Evolutionary conservation across 106 monocot species (phyloP).

Genomic region (Acorus gramineus): DNA sequence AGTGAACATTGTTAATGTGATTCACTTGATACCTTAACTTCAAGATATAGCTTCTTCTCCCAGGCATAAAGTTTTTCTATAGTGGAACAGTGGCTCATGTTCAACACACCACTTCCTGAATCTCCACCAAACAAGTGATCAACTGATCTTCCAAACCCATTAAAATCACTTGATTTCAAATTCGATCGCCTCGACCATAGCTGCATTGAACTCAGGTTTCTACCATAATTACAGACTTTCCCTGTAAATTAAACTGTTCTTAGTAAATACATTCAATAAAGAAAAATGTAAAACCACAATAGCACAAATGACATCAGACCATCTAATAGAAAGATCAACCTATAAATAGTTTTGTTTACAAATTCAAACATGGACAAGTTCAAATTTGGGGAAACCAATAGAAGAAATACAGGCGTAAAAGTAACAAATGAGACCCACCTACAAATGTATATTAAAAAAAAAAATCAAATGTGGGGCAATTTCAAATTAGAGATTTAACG

Average conservation of each 20-base stretch:
- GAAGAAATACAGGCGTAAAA: no score
- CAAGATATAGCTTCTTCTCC: constrained; percentile 92
- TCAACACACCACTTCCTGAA: constrained; percentile 11
- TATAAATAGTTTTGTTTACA: no score
- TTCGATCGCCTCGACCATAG: constrained; percentile 37
- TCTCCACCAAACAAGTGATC: constrained; percentile 9
- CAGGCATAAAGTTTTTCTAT: constrained; percentile 91
- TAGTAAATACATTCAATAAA: neutral
- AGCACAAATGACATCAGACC: no score
- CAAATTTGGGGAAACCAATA: no score
- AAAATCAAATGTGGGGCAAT: no score
- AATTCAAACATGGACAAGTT: no score
- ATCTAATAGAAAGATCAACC: no score
- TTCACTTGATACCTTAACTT: constrained; percentile 55
- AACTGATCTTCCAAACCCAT: constrained; percentile 18
- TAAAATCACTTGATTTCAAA: constrained; percentile 18
- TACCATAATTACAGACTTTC: constrained; percentile 53
- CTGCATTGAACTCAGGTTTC: constrained; percentile 43
- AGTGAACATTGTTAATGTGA: neutral
- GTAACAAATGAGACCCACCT: no score
- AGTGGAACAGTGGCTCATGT: constrained; percentile 60
- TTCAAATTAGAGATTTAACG: no score
- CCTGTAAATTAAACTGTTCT: constrained; percentile 24
- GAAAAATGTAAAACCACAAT: neutral
- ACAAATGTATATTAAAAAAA: no score